phyloP scores from a whole-genome alignment of 1,284 basidiomycete species.

The Psilocybe mexicana region DNA sequence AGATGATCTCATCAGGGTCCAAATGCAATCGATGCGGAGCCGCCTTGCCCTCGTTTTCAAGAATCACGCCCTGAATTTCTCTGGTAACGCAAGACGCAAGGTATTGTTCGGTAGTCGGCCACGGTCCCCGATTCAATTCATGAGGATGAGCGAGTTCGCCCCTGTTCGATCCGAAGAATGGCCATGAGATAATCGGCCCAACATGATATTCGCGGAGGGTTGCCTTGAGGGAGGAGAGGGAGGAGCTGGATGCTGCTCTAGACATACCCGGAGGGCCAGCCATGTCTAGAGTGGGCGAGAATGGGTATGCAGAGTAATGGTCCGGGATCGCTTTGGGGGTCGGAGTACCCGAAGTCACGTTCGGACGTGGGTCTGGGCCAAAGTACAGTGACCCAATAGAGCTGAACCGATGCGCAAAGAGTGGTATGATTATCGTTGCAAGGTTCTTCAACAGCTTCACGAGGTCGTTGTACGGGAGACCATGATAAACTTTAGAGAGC shows the following conservation, averaged over 20 bases:
- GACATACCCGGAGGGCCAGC: constrained; percentile 23
- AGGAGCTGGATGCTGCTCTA: constrained; percentile 16
- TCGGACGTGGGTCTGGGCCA: constrained; percentile 40
- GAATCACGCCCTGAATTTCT: constrained; percentile 65
- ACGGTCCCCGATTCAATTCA: constrained; percentile 77
- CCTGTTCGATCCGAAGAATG: constrained; percentile 80
- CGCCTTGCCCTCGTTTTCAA: constrained; percentile 72
- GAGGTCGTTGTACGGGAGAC: constrained; percentile 61
- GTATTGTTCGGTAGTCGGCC: constrained; percentile 59
- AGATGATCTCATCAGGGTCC: constrained; percentile 71
- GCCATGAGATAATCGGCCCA: constrained; percentile 82
- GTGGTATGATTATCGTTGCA: constrained; percentile 61
- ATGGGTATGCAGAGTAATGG: constrained; percentile 41
- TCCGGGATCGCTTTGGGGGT: constrained; percentile 42
- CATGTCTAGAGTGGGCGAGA: constrained; percentile 39
- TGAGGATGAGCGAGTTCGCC: constrained; percentile 67
- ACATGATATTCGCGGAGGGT: constrained; percentile 50
- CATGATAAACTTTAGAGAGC: constrained; percentile 65
- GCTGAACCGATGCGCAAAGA: constrained; percentile 75
- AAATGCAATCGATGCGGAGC: constrained; percentile 75
- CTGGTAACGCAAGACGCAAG: constrained; percentile 62
- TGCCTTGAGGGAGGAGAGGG: constrained; percentile 16
- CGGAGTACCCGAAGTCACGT: constrained; percentile 29
- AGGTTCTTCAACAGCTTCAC: constrained; percentile 65
- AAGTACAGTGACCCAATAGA: constrained; percentile 73